Base-by-base conservation (phyloP, 163 green algal species). In the Scenedesmus sp. region DNA sequence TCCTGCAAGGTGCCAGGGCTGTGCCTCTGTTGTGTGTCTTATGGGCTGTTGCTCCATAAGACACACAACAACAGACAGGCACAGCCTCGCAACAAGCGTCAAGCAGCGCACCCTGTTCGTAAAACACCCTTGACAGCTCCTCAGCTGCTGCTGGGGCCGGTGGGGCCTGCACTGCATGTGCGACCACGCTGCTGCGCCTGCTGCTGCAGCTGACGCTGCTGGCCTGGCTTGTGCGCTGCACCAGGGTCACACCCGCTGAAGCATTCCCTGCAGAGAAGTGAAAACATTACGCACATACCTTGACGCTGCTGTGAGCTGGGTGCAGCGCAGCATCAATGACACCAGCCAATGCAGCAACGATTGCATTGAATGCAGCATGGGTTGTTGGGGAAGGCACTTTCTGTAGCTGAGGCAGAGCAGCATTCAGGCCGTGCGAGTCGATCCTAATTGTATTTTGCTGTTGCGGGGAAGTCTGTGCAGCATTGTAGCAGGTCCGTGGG, bases 141-240 rank as follows among this genome's bases (percentile, higher is more conserved):
- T 88, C 83, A 66, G 83, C 8, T 74, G 83, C 83, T 77, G 83
- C 26, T 60, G 83, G 57, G 15, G 83, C 82, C 70, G 82, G 55
- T 6, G 82, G 83, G 12, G 83, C 83, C 23, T 88, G 57, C 20
- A 88, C 83, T 77, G 83, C 83, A 77, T 88, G 26, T 3, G 57
- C 57, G 18, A 88, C 83, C 16, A 88, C 83, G 23, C 57, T 88
- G 57, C 83, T 76, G 57, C 66, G 23, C n/a, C 83, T 64, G 23
- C n/a, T 88, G 57, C 56, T 76, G 70, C 59, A 9, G 9, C 15
- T 52, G 64, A 18, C 59, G 9, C 15, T 52, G 64, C 9, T 73
- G 20, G 52, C 52, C 23, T 79, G 70, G 70, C 70, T 52, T 52
- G 70, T 23, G 52, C 70, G 70, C 70, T 79, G 70, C 5, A 52